Percentiles rank a stretch among this genome's conserved stretches.
Conservation (phyloP, 805 yeast genomes). For the Myxozyma sirexii region DNA sequence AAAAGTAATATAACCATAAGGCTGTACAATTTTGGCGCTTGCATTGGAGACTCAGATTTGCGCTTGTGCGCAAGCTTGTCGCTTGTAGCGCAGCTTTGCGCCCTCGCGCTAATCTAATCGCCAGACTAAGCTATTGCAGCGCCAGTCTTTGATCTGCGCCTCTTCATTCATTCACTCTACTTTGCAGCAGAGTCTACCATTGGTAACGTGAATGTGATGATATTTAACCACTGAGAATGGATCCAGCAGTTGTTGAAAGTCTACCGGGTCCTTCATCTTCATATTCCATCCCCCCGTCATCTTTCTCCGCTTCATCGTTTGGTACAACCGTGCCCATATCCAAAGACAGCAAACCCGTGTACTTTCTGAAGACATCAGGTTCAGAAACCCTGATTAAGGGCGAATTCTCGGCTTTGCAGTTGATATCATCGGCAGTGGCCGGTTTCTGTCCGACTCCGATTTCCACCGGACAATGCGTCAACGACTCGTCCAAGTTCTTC, state of each 20-base stretch:
- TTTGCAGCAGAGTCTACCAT: no score
- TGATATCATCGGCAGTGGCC: constrained; percentile 14
- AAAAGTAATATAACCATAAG: no score
- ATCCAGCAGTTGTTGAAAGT: constrained; percentile 16
- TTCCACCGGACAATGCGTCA: constrained; percentile 3
- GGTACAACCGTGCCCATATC: constrained; percentile 15
- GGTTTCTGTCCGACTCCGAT: constrained; percentile 21
- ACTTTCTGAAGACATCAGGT: constrained; percentile 13
- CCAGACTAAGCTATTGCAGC: no score
- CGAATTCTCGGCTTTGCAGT: constrained; percentile 15
- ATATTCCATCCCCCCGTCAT: constrained; percentile 4
- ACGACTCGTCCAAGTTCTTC: constrained; percentile 7
- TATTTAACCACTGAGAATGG: no score
- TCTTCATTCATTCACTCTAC: no score
- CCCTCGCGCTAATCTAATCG: no score
- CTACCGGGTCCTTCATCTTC: constrained; percentile 18
- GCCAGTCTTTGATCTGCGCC: no score
- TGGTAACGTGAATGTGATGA: no score
- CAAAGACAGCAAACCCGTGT: constrained; percentile 1
- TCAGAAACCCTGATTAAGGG: constrained; percentile 11
- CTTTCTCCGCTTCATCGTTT: constrained; percentile 11
- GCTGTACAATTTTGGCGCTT: no score
- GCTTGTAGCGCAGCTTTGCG: no score
- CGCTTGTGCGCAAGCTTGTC: no score
- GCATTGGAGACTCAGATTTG: no score